phyloP scores from a whole-genome alignment of 306 rosid genomes.

The Glycine soja region DNA sequence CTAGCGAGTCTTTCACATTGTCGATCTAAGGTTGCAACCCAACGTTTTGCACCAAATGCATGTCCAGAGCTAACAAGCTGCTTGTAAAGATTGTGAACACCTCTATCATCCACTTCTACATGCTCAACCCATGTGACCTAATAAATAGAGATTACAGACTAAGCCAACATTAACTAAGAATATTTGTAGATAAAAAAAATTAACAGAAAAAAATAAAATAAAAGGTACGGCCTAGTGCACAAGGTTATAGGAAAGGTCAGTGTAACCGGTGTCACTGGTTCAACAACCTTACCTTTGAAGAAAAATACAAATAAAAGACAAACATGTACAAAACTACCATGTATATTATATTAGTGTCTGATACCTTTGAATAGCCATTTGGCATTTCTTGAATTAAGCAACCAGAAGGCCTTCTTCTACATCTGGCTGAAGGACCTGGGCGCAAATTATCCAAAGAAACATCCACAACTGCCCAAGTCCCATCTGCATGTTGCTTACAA shows the following conservation, averaged over 20 bases:
- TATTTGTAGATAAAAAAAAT: too few relatives aligned
- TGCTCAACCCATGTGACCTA: slow-evolving; percentile 95
- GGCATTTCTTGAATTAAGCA: slow-evolving; percentile 98
- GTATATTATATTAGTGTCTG: too few relatives aligned
- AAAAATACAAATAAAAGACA: not conserved
- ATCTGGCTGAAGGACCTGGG: slow-evolving; percentile 63
- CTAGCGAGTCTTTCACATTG: slow-evolving; percentile 97
- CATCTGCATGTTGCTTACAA: slow-evolving; percentile 84
- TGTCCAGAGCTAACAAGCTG: slow-evolving; percentile 86
- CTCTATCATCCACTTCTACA: slow-evolving; percentile 91
- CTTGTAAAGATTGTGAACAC: slow-evolving; percentile 88
- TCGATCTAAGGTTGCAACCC: slow-evolving; percentile 92
- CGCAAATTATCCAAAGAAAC: slow-evolving; percentile 87
- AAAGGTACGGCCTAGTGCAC: not conserved
- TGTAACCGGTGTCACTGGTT: not conserved
- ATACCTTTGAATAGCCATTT: slow-evolving; percentile 92
- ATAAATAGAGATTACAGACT: not conserved
- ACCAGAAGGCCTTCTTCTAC: slow-evolving; percentile 94
- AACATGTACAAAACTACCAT: not conserved
- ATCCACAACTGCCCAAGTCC: slow-evolving; percentile 97
- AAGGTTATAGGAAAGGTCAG: not conserved
- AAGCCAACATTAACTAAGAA: not conserved
- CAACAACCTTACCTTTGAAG: not conserved
- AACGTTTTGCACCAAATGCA: slow-evolving; percentile 94
- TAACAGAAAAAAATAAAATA: not conserved